Base-by-base conservation (phyloP, 495 filamentous ascomycete species). In the Talaromyces borbonicus region DNA sequence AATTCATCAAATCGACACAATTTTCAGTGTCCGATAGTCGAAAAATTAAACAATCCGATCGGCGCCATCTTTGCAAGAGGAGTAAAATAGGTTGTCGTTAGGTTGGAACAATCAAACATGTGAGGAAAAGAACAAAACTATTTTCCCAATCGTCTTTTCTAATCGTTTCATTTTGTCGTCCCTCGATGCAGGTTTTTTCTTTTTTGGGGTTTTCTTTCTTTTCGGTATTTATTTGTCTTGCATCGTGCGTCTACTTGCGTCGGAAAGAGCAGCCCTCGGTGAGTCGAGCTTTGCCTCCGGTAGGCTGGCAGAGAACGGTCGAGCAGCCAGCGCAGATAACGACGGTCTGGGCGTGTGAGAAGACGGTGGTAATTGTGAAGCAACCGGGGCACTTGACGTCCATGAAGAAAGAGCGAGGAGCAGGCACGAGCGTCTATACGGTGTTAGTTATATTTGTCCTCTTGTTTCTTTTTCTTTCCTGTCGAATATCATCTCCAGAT, bases 321-420 rank as follows among this genome's bases (percentile, higher is more conserved):
- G 87, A 90, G 83, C 90, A 96, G 53, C 90, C 90, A 60, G 86
- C 86, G 79, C 92, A 98, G 77, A 95, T 90, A 70, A 98, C 92
- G 67, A 98, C 92, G 63, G 92, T 98, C 77, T 98, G 92, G 67
- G 92, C 92, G 79, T 98, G 92, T 49, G 90, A 96, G 85, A 95
- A 98, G 69, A 98, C 92, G 67, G 90, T 96, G 63, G 92, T 98
- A 81, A 98, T 98, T 60, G 87, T 95, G 84, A 98, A 98, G 84
- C 92, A 98, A 62, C 92, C 92, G 63, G 90, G 92, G 83, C 92
- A 98, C 80, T 96, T 98, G 74, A 98, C 92, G 60, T 98, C 92
- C 92, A 98, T 98, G 81, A 98, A 98, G 83, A 97, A 98, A 57
- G 89, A 95, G 59, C 92, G 87, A 52, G 92, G 92, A 49, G 80